These are phyloP conservation scores for Trichocomaceae sp. DNA, from an alignment of 2,329 filamentous ascomycete genomes.

Conservation along the genomic window DNA sequence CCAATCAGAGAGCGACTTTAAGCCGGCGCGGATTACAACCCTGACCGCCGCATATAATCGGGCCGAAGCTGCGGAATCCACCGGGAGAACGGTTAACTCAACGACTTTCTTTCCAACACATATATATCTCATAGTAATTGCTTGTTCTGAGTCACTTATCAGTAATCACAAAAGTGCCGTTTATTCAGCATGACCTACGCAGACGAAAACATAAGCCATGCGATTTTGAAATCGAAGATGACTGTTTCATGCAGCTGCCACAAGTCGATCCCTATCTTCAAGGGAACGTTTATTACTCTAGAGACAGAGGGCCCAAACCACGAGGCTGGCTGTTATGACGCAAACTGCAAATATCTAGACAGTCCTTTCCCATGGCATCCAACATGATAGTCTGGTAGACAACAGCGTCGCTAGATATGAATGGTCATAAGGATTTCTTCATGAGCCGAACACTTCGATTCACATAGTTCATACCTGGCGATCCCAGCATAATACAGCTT, in stretches of 20 bases:
- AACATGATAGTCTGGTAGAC: conserved; percentile 61
- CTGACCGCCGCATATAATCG: conserved; percentile 12
- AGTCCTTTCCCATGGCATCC: conserved; percentile 60
- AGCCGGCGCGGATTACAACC: neutral
- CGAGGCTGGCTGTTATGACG: conserved; percentile 59
- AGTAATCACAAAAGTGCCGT: neutral
- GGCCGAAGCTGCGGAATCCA: conserved; percentile 11
- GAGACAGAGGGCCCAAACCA: conserved; percentile 68
- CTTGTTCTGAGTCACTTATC: neutral
- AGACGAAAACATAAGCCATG: too few species aligned
- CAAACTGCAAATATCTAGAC: conserved; percentile 66
- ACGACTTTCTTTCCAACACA: neutral
- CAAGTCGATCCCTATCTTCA: conserved; percentile 69
- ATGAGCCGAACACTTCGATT: too few species aligned
- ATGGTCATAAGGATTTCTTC: conserved; percentile 51
- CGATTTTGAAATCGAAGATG: too few species aligned
- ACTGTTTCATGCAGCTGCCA: too few species aligned
- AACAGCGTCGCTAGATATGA: conserved; percentile 62
- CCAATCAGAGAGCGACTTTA: conserved; percentile 3
- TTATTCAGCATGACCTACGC: conserved; percentile 42
- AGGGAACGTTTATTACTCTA: conserved; percentile 68
- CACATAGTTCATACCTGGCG: too few species aligned
- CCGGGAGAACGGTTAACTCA: conserved; percentile 3
- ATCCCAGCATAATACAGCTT: too few species aligned
- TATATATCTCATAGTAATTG: neutral